Base-by-base conservation (phyloP, 2,329 filamentous ascomycete species). In the Drechslerella coelobrocha region DNA sequence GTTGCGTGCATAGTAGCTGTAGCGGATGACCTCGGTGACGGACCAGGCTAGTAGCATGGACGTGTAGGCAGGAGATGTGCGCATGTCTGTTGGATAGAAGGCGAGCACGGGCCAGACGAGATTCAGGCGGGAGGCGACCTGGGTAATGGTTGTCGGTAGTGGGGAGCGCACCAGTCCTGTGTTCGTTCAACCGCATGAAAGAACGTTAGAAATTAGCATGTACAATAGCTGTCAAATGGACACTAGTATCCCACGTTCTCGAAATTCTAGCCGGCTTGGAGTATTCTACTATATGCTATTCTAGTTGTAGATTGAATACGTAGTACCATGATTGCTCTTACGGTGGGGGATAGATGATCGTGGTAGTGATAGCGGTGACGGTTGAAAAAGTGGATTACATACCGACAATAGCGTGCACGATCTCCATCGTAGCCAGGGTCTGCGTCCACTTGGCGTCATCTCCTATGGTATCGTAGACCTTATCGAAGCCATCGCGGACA, bases 1-100 rank as follows among this genome's bases (percentile, higher is more conserved):
- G 75, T 86, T 87, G 76, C 92, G 83, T 34, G 90, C 89, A 78
- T 97, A 97, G 83, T 90, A 99, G 51, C 86, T 85, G 84, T 99
- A 99, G 60, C 94, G 88, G 76, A 97, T 89, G 57, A 96, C 89
- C 81, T 99, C 94, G 71, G 94, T 97, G 68, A 91, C 79, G 73
- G 87, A 89, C 93, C 94, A 97, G 29, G 94, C 92, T 61, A 88
- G 77, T 66, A 97, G 84, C 90, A 96, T 91, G 76, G 84, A 85
- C 74, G 86, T 83, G 82, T 92, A 95, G 61, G 84, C 85, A 19
- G 84, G 81, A 72, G 83, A 85, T 55, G 80, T 76, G 68, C 86
- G 86, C 57, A 89, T 84, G 61, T 82, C 80, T 8, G 89, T 90
- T 19, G 66, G 59, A 81, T 93, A 96, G 41, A 84, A 83, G 77